phyloP scores from a whole-genome alignment of 202 grass and related monocot genomes.

The Elaeis oleifera region DNA sequence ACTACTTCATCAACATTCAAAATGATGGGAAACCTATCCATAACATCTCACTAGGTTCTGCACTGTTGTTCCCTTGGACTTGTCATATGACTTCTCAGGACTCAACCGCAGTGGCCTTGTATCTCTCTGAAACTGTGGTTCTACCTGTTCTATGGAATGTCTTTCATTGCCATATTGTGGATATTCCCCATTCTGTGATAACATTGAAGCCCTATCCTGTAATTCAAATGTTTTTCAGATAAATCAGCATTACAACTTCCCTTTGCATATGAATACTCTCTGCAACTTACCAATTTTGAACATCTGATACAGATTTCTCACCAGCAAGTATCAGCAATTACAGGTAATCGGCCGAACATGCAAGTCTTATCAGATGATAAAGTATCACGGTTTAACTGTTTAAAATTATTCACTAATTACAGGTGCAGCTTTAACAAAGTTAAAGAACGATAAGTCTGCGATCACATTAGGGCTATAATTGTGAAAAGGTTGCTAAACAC shows the following conservation, averaged over 20 bases:
- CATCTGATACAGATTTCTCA: too few species aligned
- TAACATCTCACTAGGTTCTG: constrained; percentile 85
- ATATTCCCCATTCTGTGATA: constrained; percentile 47
- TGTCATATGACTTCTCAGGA: constrained; percentile 57
- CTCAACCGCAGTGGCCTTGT: constrained; percentile 25
- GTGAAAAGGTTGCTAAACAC: too few species aligned
- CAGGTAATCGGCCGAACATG: too few species aligned
- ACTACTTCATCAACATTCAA: constrained; percentile 57
- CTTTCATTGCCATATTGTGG: constrained; percentile 39
- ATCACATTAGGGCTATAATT: too few species aligned
- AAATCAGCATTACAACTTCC: constrained; percentile 26
- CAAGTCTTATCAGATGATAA: too few species aligned
- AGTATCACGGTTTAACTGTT: too few species aligned
- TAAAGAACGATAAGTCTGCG: too few species aligned
- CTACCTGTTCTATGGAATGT: constrained; percentile 31
- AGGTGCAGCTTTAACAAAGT: too few species aligned
- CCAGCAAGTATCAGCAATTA: too few species aligned
- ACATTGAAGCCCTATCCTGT: constrained; percentile 64
- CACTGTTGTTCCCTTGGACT: constrained; percentile 44
- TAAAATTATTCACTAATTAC: too few species aligned
- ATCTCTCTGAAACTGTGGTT: constrained; percentile 27
- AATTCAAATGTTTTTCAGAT: constrained; percentile 62
- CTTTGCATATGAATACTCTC: constrained; percentile 5
- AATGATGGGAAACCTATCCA: constrained; percentile 85
- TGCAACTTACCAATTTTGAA: too few species aligned